Evolutionary conservation across 257 asterid genomes (phyloP).

Genomic region (Handroanthus guayacan): DNA sequence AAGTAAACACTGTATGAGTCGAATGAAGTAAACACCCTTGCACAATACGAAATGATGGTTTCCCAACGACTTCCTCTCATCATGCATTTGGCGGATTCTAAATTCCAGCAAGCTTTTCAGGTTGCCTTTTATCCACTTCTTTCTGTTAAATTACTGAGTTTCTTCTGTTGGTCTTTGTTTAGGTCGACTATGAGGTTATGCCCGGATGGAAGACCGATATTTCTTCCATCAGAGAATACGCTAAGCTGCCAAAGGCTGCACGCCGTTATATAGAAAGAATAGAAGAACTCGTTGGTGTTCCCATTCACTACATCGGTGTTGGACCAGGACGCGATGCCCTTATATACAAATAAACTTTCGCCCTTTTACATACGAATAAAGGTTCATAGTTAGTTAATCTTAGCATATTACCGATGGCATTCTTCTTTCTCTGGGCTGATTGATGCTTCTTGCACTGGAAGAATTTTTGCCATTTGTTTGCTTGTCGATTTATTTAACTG

Average conservation of each 20-base stretch:
- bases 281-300: slow-evolving; percentile 89
- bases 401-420: slow-evolving; percentile 11
- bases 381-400: background rate
- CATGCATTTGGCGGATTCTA: too few species aligned
- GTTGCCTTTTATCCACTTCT: too few species aligned
- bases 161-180: background rate
- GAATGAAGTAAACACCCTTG: too few species aligned
- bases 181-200: slow-evolving; percentile 91
- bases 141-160: too few species aligned
- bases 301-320: slow-evolving; percentile 87
- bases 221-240: slow-evolving; percentile 80
- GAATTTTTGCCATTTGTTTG: slow-evolving; percentile 32
- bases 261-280: slow-evolving; percentile 81
- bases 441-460: slow-evolving; percentile 20
- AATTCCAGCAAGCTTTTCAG: too few species aligned
- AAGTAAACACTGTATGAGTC: too few species aligned
- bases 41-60: too few species aligned
- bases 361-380: slow-evolving; percentile 65
- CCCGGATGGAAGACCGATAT: slow-evolving; percentile 92
- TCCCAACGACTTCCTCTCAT: too few species aligned
- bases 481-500: slow-evolving; percentile 29
- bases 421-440: slow-evolving; percentile 24
- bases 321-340: slow-evolving; percentile 99
- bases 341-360: slow-evolving; percentile 70
- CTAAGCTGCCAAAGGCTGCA: slow-evolving; percentile 87